These are phyloP conservation scores for Malus sylvestris DNA, from an alignment of 306 rosid species.

Conservation along the genomic window DNA sequence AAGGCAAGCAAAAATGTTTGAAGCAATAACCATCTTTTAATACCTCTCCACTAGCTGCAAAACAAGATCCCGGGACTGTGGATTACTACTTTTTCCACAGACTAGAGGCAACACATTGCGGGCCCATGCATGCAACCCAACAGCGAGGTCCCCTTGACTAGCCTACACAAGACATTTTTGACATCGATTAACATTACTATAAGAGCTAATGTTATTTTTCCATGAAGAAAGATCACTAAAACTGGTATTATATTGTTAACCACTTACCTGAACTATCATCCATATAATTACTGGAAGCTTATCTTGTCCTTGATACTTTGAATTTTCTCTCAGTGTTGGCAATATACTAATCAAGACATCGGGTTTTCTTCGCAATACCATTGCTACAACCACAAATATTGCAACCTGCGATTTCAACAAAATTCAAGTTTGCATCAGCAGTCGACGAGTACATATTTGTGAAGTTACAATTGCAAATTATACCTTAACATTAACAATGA, in stretches of 20 bases:
- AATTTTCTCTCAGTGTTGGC: constrained; percentile 58
- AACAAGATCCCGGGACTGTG: constrained; percentile 81
- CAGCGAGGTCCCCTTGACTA: constrained; percentile 64
- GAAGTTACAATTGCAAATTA: too few species aligned
- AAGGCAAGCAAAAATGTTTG: not conserved
- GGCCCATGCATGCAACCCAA: constrained; percentile 86
- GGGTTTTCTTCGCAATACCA: constrained; percentile 84
- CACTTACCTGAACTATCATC: constrained; percentile 76
- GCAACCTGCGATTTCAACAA: constrained; percentile 61
- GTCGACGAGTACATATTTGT: not conserved
- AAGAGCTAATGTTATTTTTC: not conserved
- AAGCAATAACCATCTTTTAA: constrained; percentile 5
- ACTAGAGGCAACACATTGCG: constrained; percentile 70
- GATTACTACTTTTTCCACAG: constrained; percentile 60
- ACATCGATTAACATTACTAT: constrained; percentile 1
- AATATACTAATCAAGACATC: constrained; percentile 53
- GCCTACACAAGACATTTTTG: constrained; percentile 40
- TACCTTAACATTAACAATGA: not conserved
- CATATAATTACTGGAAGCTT: constrained; percentile 73
- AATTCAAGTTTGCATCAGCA: constrained; percentile 11
- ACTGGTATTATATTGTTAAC: not conserved
- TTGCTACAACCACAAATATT: constrained; percentile 66
- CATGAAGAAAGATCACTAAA: not conserved
- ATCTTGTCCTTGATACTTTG: constrained; percentile 89
- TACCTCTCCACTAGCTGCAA: constrained; percentile 88